phyloP scores from a whole-genome alignment of 192 early-diverging fungal genomes.

The Dissophora globulifera region DNA sequence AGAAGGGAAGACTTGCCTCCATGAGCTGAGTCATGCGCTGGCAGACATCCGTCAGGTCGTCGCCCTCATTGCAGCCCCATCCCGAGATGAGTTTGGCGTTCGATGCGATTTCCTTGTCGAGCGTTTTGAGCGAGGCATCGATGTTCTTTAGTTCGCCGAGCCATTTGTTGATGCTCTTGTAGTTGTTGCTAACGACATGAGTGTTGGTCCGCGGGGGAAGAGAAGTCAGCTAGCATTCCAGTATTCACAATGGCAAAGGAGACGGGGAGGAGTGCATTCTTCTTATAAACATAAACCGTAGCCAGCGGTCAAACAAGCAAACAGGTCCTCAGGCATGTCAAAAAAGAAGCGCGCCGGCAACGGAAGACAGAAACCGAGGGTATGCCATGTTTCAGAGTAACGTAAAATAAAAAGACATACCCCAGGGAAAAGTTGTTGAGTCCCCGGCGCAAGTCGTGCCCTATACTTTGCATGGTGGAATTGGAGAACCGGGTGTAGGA shows the following conservation, averaged over 20 bases:
- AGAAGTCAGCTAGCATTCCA: too few species aligned
- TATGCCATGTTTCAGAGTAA: conserved; percentile 39
- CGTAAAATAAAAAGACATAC: conserved; percentile 5
- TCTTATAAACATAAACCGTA: too few species aligned
- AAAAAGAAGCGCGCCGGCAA: too few species aligned
- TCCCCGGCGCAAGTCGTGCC: conserved; percentile 48
- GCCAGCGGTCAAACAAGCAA: too few species aligned
- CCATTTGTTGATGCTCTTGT: conserved; percentile 55
- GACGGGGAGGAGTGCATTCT: too few species aligned
- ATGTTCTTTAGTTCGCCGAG: conserved; percentile 53
- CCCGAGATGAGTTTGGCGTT: conserved; percentile 44
- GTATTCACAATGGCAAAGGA: too few species aligned
- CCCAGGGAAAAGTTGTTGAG: conserved; percentile 47
- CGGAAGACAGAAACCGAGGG: too few species aligned
- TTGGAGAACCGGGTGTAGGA: background rate
- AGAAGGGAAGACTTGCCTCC: conserved; percentile 39
- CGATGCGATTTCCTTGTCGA: conserved; percentile 47
- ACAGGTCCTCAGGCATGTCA: too few species aligned
- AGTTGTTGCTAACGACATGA: conserved; percentile 20
- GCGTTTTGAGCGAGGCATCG: conserved; percentile 38
- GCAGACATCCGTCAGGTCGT: conserved; percentile 47
- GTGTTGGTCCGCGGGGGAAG: background rate
- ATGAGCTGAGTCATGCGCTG: conserved; percentile 53
- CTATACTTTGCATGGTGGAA: conserved; percentile 44
- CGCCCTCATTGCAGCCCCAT: conserved; percentile 50